A percentile compares a stretch with the other conserved stretches of the same genome.
Evolutionary conservation across 768 basidiomycete genomes (phyloP).

Genomic region (Termitomyces sp.): DNA sequence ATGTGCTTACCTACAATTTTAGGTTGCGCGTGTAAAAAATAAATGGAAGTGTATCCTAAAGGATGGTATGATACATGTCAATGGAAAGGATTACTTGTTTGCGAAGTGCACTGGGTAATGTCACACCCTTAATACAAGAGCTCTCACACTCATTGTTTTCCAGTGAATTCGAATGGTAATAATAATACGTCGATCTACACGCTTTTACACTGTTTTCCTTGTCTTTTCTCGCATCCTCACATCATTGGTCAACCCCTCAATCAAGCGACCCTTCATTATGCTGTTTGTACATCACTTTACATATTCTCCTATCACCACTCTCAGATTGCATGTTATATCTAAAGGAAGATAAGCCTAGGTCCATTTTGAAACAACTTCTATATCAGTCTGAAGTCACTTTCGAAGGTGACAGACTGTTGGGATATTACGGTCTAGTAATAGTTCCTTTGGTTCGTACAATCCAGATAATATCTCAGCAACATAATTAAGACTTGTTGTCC

Average conservation of each 20-base stretch:
- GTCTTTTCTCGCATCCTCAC: not conserved
- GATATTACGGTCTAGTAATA: not conserved
- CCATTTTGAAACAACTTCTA: not conserved
- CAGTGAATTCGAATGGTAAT: constrained; percentile 41
- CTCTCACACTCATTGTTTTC: not conserved
- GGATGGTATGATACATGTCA: constrained; percentile 96
- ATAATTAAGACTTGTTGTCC: not conserved
- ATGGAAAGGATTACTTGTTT: constrained; percentile 97
- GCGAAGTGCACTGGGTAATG: constrained; percentile 90
- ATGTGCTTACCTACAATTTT: constrained; percentile 1
- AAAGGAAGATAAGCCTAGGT: constrained; percentile 5
- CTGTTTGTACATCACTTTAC: constrained; percentile 13
- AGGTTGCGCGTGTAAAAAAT: constrained; percentile 99
- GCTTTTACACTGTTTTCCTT: constrained; percentile 1
- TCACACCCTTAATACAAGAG: not conserved
- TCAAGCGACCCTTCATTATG: constrained; percentile 5
- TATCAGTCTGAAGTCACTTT: not conserved
- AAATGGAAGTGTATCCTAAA: constrained; percentile 99
- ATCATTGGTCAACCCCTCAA: not conserved
- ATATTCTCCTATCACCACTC: constrained; percentile 13
- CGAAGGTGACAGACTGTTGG: not conserved
- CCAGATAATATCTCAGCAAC: not conserved
- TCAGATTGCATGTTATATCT: constrained; percentile 15
- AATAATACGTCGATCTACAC: constrained; percentile 16
- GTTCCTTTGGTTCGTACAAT: not conserved